A percentile compares a stretch with the other conserved stretches of the same genome.
phyloP scores from a whole-genome alignment of 2,329 filamentous ascomycete genomes.

The Claviceps sp. region DNA sequence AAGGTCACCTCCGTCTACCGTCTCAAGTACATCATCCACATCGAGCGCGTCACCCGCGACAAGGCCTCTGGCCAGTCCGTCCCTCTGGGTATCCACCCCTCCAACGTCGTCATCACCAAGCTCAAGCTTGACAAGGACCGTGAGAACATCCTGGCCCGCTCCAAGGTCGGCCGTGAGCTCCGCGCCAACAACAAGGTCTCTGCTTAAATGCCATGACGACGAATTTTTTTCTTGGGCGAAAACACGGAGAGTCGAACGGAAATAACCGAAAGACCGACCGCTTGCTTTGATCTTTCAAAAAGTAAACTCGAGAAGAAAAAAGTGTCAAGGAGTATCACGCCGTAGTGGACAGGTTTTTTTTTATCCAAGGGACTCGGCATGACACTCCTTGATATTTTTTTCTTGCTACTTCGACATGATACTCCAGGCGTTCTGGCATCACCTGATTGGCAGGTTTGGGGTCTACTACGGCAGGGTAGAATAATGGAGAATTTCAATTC shows the following conservation, averaged over 20 bases:
- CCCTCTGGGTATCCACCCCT: constrained; percentile 85
- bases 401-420: constrained; percentile 11
- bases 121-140: constrained; percentile 96
- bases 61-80: constrained; percentile 96
- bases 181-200: constrained; percentile 58
- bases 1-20: constrained; percentile 97
- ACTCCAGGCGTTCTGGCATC: constrained; percentile 23
- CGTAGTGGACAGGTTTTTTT: neutral
- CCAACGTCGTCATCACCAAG: constrained; percentile 97
- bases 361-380: constrained; percentile 7
- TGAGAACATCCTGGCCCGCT: constrained; percentile 76
- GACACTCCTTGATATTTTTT: constrained; percentile 14
- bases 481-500: constrained; percentile 34
- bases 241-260: too few species aligned
- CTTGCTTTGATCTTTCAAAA: too few species aligned
- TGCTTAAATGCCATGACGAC: constrained; percentile 24
- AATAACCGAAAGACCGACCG: constrained; percentile 9
- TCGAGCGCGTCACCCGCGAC: constrained; percentile 93
- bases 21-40: constrained; percentile 93
- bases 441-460: constrained; percentile 12
- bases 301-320: too few species aligned
- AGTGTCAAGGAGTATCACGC: too few species aligned
- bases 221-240: neutral
- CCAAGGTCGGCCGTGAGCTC: constrained; percentile 66
- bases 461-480: constrained; percentile 26